These are phyloP conservation scores for Globisporangium heterothallicum DNA, from an alignment of 352 stramenopile genomes.

Conservation along the genomic window DNA sequence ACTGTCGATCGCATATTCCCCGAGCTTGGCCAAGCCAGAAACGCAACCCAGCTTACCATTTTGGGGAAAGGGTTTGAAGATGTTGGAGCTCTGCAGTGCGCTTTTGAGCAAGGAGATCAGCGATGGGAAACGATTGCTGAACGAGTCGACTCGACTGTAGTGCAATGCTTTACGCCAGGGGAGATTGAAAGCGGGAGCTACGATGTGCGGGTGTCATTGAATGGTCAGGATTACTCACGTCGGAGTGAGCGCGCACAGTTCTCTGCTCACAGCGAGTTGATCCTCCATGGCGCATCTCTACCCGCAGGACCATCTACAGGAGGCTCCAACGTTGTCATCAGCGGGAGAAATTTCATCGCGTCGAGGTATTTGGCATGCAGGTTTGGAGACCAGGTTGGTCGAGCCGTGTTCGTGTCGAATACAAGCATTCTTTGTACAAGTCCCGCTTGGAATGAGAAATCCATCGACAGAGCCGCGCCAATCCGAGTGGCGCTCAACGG, in stretches of 20 bases:
- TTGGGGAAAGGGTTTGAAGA: conserved; percentile 6
- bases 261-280: not conserved
- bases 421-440: conserved; percentile 3
- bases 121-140: not conserved
- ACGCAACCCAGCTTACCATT: conserved; percentile 1
- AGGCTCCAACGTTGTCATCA: not conserved
- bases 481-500: conserved; percentile 6
- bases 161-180: not conserved
- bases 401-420: conserved; percentile 3
- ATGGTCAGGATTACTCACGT: conserved; percentile 5
- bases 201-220: conserved; percentile 6
- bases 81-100: not conserved
- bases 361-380: conserved; percentile 3
- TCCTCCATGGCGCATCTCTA: not conserved
- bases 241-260: conserved; percentile 1
- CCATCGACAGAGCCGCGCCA: not conserved
- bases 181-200: conserved; percentile 2
- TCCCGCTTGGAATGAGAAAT: conserved; percentile 1
- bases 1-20: conserved; percentile 1
- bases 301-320: conserved; percentile 3
- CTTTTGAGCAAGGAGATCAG: conserved; percentile 4
- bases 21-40: not conserved
- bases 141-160: conserved; percentile 7
- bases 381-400: conserved; percentile 2
- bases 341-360: not conserved